Evolutionary conservation across 1,284 basidiomycete genomes (phyloP).

Genomic region (Microbotryum violaceum): DNA sequence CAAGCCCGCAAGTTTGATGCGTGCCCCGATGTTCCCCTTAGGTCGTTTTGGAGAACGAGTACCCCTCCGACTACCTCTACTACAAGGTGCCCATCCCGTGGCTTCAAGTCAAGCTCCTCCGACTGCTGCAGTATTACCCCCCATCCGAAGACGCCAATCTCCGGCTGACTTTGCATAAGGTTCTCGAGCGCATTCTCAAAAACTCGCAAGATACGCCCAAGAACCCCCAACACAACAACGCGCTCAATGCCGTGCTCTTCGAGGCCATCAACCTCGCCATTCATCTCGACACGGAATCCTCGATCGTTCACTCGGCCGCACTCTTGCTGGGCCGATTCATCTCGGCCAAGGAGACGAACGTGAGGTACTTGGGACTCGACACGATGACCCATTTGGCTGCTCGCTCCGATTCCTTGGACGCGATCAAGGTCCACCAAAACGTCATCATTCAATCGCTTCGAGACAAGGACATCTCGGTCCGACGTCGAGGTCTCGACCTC

Average conservation of each 20-base stretch:
- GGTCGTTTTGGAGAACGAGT: constrained; percentile 87
- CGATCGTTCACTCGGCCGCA: constrained; percentile 81
- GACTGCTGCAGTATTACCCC: constrained; percentile 90
- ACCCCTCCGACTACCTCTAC: constrained; percentile 81
- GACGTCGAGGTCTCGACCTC: constrained; percentile 85
- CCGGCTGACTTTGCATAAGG: constrained; percentile 66
- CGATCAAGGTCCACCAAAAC: constrained; percentile 90
- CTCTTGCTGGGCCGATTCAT: constrained; percentile 90
- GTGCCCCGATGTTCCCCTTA: constrained; percentile 39
- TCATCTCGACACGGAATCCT: constrained; percentile 86
- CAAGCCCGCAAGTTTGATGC: not conserved
- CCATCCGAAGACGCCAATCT: constrained; percentile 82
- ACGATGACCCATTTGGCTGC: constrained; percentile 98
- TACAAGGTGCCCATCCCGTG: constrained; percentile 97
- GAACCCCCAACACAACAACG: constrained; percentile 98
- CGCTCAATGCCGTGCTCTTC: constrained; percentile 95
- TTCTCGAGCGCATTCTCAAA: constrained; percentile 83
- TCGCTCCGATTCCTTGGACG: constrained; percentile 68
- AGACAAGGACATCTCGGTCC: constrained; percentile 95
- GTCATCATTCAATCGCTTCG: constrained; percentile 90
- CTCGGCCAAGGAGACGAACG: constrained; percentile 95
- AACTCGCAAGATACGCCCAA: constrained; percentile 88
- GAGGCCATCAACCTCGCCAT: constrained; percentile 97
- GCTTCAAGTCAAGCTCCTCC: constrained; percentile 92
- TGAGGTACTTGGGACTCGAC: constrained; percentile 93